phyloP scores from a whole-genome alignment of 2,329 filamentous ascomycete genomes.

The Zasmidium cellare region DNA sequence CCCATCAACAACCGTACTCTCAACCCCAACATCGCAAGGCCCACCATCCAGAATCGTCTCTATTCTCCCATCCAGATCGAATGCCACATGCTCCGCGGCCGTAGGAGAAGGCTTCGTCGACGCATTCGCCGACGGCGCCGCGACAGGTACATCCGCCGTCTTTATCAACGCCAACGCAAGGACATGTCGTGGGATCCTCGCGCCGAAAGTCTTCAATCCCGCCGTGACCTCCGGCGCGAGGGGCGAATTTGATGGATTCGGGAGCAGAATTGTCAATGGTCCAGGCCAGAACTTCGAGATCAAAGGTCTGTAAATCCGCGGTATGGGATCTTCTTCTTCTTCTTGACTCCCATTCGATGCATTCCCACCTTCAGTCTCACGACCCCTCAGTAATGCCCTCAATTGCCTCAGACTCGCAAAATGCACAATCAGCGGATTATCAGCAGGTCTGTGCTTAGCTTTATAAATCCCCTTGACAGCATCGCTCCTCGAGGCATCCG shows the following conservation, averaged over 20 bases:
- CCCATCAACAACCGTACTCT: constrained; percentile 95
- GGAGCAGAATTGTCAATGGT: constrained; percentile 85
- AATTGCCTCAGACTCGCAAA: constrained; percentile 79
- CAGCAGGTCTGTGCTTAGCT: constrained; percentile 84
- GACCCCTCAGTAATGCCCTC: constrained; percentile 55
- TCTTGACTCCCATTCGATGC: constrained; percentile 5
- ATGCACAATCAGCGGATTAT: constrained; percentile 95
- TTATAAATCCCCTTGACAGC: constrained; percentile 90
- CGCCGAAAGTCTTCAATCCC: constrained; percentile 80
- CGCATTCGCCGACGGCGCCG: constrained; percentile 91
- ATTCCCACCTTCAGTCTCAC: background rate
- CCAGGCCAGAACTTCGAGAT: constrained; percentile 91
- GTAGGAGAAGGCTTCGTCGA: constrained; percentile 93
- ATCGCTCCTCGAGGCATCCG: constrained; percentile 81
- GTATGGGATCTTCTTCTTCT: constrained; percentile 54
- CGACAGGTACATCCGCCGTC: constrained; percentile 73
- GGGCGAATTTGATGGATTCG: constrained; percentile 66
- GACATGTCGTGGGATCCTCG: constrained; percentile 80
- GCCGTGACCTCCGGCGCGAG: constrained; percentile 93
- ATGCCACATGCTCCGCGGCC: constrained; percentile 80
- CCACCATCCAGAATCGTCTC: constrained; percentile 88
- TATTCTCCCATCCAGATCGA: constrained; percentile 81
- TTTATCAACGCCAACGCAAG: constrained; percentile 88
- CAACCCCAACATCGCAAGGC: constrained; percentile 81
- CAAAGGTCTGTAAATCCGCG: constrained; percentile 73